phyloP scores from a whole-genome alignment of 768 basidiomycete species.

The Neoboletus magnificus region DNA sequence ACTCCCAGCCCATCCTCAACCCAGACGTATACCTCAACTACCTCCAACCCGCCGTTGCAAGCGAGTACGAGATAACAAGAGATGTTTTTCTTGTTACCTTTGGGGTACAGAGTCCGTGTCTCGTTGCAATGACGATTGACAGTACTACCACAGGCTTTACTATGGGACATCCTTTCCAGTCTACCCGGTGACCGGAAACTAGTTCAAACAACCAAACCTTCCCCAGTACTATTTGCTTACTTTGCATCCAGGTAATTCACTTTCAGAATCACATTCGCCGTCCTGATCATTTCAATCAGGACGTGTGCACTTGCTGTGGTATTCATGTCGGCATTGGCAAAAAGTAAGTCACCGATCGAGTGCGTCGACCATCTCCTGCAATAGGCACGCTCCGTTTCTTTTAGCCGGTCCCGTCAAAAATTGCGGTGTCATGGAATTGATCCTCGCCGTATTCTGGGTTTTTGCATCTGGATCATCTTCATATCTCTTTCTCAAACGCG shows the following conservation, averaged over 20 bases:
- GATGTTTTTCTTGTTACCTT: slow-evolving; percentile 18
- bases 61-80: slow-evolving; percentile 18
- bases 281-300: slow-evolving; percentile 12
- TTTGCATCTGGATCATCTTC: slow-evolving; percentile 28
- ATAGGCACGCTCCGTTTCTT: background rate
- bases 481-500: slow-evolving; percentile 38
- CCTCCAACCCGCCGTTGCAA: slow-evolving; percentile 18
- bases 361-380: background rate
- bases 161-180: slow-evolving; percentile 27
- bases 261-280: background rate
- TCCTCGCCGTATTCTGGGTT: slow-evolving; percentile 16
- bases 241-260: slow-evolving; percentile 20
- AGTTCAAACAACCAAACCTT: slow-evolving; percentile 11
- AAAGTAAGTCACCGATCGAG: slow-evolving; percentile 12
- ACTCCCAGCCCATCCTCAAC: slow-evolving; percentile 14
- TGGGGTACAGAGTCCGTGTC: slow-evolving; percentile 9
- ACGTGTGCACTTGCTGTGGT: slow-evolving; percentile 17
- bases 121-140: background rate
- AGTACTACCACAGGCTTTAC: slow-evolving; percentile 14
- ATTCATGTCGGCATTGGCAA: slow-evolving; percentile 15
- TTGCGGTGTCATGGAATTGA: slow-evolving; percentile 18
- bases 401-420: slow-evolving; percentile 23
- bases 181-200: slow-evolving; percentile 19
- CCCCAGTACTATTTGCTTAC: slow-evolving; percentile 21
- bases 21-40: slow-evolving; percentile 27